Evolutionary conservation across 1,284 basidiomycete species (phyloP), one percentile per base, ranked within the genome.

Genomic region (Flammula alnicola): DNA sequence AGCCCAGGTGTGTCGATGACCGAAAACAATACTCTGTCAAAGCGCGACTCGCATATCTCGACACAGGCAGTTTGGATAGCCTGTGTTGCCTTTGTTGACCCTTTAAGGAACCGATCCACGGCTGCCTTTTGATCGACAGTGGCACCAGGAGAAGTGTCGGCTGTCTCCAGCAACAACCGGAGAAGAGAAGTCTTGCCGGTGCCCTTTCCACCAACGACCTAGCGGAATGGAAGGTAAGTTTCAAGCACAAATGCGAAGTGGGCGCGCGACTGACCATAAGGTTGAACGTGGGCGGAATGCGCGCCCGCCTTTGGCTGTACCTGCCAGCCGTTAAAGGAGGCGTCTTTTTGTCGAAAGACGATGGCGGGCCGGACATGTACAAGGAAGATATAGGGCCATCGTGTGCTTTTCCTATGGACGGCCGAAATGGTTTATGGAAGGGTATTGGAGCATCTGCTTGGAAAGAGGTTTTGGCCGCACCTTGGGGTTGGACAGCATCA

Each of bases 1-100:
- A 93, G 70, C 3, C 89, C 90, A 22, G 88, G 88, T 1, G 91
- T 92, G 61, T 93, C 90, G 55, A 91, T 85, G 47, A 88, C 86
- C 14, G 85, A 86, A 57, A 93, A 76, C 17, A 84, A 66, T 32
- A 91, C 71, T 33, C 88, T 76, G 63, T 92, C 91, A 58, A 84
- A 87, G 54, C 81, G 80, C 44, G 86, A 86, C 68, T 92, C 88
- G 75, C 79, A 84, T 47, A 91, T 88, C 68, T 92, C 90, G 33
- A 89, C 72, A 54, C 80, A 83, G 1, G 83, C 84, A 0, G 83
- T 79, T 52, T 83, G 72, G 35, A 92, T 84, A 3, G 69, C 55
- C 49, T 77, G 74, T 5, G 90, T 91, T 8, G 75, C 66, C 62
- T 82, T 84, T 33, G 78, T 69, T 9, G 74, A 63, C 25, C 77